Conservation (phyloP, 2,329 filamentous ascomycete genomes). For the Aureobasidium sp. region DNA sequence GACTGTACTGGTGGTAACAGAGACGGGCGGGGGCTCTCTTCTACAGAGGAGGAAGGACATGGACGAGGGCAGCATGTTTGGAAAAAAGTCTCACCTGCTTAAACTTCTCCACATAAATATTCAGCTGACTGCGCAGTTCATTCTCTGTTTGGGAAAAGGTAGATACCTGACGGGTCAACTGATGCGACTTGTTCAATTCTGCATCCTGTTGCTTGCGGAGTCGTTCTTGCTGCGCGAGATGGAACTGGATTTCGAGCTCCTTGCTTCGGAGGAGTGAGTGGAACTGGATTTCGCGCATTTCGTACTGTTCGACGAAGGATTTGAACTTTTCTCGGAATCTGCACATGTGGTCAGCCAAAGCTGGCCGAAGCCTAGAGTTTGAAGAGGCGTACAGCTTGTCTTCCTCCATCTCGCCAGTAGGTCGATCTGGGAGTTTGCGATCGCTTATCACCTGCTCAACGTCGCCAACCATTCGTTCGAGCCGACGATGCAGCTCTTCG, state of each 20-base stretch:
- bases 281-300: constrained; percentile 90
- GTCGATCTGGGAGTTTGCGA: constrained; percentile 71
- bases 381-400: constrained; percentile 64
- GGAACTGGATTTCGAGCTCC: constrained; percentile 89
- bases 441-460: constrained; percentile 84
- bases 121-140: constrained; percentile 87
- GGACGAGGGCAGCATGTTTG: constrained; percentile 12
- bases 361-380: too few relatives aligned
- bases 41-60: background rate
- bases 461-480: constrained; percentile 71
- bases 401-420: constrained; percentile 78
- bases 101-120: constrained; percentile 98
- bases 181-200: constrained; percentile 71
- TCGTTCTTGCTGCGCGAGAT: constrained; percentile 80
- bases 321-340: constrained; percentile 73
- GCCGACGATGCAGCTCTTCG: constrained; percentile 75
- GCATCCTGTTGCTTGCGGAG: constrained; percentile 82
- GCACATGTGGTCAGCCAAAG: constrained; percentile 16
- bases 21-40: background rate
- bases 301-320: constrained; percentile 93
- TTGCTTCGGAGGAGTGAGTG: constrained; percentile 87
- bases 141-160: constrained; percentile 95
- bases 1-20: background rate
- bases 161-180: constrained; percentile 83
- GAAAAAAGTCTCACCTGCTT: constrained; percentile 67